phyloP scores from a whole-genome alignment of 2,329 filamentous ascomycete genomes.

The Ophioceras dolichostomum region DNA sequence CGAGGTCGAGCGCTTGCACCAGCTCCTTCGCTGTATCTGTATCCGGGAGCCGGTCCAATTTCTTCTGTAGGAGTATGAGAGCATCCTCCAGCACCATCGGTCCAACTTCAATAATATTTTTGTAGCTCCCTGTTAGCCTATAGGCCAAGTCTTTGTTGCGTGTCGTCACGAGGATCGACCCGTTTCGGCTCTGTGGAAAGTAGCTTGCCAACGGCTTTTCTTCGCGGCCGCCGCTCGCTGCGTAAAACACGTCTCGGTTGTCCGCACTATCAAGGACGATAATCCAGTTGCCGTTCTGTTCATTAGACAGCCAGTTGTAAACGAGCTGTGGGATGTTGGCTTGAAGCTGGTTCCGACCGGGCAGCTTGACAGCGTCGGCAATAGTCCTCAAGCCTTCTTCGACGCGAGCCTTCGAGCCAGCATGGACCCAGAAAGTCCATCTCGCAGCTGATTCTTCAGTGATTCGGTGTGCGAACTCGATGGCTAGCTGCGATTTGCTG shows the following conservation, averaged over 20 bases:
- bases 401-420: conserved; percentile 15
- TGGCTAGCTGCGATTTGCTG: conserved; percentile 7
- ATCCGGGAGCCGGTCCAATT: not conserved
- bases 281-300: conserved; percentile 17
- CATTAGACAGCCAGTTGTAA: conserved; percentile 17
- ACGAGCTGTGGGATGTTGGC: conserved; percentile 14
- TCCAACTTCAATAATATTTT: not conserved
- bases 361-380: conserved; percentile 15
- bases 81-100: not conserved
- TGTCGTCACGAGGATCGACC: not conserved
- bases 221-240: not conserved
- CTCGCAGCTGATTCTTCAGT: conserved; percentile 1
- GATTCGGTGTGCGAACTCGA: conserved; percentile 7
- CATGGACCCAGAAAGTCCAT: conserved; percentile 23
- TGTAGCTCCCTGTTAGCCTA: not conserved
- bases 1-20: conserved; percentile 14
- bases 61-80: not conserved
- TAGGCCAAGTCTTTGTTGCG: not conserved
- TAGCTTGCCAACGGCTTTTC: not conserved
- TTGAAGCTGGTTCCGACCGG: conserved; percentile 11
- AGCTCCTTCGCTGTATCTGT: conserved; percentile 6
- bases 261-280: conserved; percentile 25
- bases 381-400: conserved; percentile 18
- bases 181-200: not conserved
- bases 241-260: conserved; percentile 14